Percentiles rank a stretch among this genome's conserved stretches.
Conservation (phyloP, 208 protist species). For the Sergeia podlipaevii region DNA sequence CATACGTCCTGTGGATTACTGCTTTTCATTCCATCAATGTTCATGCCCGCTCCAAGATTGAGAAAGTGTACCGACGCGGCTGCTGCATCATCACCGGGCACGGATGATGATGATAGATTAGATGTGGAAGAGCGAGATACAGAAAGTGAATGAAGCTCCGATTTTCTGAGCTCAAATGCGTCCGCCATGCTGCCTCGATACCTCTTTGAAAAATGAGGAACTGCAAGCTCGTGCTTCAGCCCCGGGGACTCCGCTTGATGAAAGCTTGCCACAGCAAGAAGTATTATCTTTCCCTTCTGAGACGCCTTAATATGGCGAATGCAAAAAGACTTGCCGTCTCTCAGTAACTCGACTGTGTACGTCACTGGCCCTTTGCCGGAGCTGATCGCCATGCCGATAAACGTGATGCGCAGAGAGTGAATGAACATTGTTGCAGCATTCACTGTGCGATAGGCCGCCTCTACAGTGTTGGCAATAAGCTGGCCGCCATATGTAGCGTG, state of each 20-base stretch:
- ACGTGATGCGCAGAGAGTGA: conserved; percentile 38
- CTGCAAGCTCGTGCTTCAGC: conserved; percentile 20
- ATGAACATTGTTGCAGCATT: conserved; percentile 15
- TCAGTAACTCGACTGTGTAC: conserved; percentile 24
- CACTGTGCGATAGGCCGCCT: conserved; percentile 31
- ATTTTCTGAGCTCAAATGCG: no score
- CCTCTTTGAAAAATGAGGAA: conserved; percentile 8
- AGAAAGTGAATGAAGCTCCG: no score
- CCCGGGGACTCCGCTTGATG: conserved; percentile 14
- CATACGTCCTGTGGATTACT: conserved; percentile 19
- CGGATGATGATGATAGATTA: not conserved
- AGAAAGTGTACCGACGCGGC: conserved; percentile 9
- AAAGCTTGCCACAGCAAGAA: conserved; percentile 29
- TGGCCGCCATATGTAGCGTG: conserved; percentile 42
- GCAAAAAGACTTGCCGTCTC: conserved; percentile 25
- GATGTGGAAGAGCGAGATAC: not conserved
- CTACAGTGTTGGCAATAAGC: conserved; percentile 36
- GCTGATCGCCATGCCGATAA: conserved; percentile 27
- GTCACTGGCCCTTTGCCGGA: conserved; percentile 7
- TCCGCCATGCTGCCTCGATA: no score
- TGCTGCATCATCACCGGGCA: not conserved
- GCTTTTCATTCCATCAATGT: not conserved
- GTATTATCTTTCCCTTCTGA: conserved; percentile 13
- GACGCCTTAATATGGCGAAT: conserved; percentile 18
- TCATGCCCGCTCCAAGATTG: conserved; percentile 1